Conservation (phyloP, 768 basidiomycete species). For the Rhodosporidiobolus sp. region DNA sequence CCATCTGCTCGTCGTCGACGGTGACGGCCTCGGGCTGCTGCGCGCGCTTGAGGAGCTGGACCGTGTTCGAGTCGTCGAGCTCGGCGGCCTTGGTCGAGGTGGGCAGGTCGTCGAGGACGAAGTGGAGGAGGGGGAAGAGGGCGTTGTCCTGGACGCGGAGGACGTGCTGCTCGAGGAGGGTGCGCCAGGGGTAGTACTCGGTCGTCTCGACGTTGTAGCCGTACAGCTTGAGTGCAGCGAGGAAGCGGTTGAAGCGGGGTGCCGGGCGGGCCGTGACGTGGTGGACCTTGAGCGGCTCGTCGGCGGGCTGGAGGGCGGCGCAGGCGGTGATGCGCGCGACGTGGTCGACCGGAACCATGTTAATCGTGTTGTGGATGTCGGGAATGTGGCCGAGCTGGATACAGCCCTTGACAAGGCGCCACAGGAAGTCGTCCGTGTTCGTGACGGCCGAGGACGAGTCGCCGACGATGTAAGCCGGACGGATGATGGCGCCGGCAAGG, state of each 20-base stretch:
- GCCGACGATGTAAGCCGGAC: slow-evolving; percentile 94
- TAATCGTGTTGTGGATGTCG: slow-evolving; percentile 96
- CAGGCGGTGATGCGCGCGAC: slow-evolving; percentile 78
- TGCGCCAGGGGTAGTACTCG: slow-evolving; percentile 89
- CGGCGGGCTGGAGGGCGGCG: slow-evolving; percentile 62
- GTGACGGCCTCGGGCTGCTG: slow-evolving; percentile 55
- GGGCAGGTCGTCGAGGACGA: slow-evolving; percentile 93
- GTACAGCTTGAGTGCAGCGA: slow-evolving; percentile 68
- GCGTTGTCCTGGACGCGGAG: slow-evolving; percentile 94
- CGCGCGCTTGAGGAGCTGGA: slow-evolving; percentile 57
- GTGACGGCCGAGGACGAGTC: slow-evolving; percentile 87
- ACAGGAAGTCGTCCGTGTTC: slow-evolving; percentile 98
- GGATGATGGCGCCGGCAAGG: slow-evolving; percentile 75
- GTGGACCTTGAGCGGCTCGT: slow-evolving; percentile 58
- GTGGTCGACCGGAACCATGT: slow-evolving; percentile 97
- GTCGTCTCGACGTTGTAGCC: slow-evolving; percentile 74
- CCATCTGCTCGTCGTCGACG: slow-evolving; percentile 73
- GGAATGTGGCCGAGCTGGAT: slow-evolving; percentile 93
- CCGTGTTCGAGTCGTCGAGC: slow-evolving; percentile 80
- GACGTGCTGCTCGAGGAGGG: slow-evolving; percentile 88
- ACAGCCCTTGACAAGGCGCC: slow-evolving; percentile 98
- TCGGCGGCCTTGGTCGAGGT: slow-evolving; percentile 92
- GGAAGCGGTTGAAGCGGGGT: slow-evolving; percentile 82
- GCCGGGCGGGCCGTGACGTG: slow-evolving; percentile 83
- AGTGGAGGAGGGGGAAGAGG: slow-evolving; percentile 92